A percentile compares a stretch with the other conserved stretches of the same genome.
phyloP scores from a whole-genome alignment of 2,329 filamentous ascomycete genomes.

The Cercospora sesami region DNA sequence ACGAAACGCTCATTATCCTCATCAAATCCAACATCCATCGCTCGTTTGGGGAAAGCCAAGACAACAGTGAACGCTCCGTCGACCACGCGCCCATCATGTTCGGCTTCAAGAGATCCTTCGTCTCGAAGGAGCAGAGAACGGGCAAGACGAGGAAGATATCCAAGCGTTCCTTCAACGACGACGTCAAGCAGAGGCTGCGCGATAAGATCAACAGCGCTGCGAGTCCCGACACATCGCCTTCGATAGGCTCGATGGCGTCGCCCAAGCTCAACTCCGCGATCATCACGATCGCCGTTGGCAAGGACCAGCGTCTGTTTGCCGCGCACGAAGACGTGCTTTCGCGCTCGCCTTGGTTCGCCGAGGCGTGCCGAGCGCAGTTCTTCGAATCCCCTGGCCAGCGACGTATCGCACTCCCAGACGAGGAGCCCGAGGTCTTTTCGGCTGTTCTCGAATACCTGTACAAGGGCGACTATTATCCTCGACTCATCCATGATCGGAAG shows the following conservation, averaged over 20 bases:
- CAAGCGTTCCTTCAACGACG: slow-evolving; percentile 75
- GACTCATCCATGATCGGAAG: slow-evolving; percentile 78
- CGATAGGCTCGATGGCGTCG: slow-evolving; percentile 41
- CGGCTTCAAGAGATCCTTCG: slow-evolving; percentile 73
- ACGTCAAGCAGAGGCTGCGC: slow-evolving; percentile 82
- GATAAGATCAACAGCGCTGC: slow-evolving; percentile 69
- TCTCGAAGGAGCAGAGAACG: slow-evolving; percentile 72
- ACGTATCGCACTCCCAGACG: slow-evolving; percentile 74
- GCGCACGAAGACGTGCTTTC: slow-evolving; percentile 90
- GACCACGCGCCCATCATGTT: slow-evolving; percentile 65
- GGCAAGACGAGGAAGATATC: slow-evolving; percentile 79
- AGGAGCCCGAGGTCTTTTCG: slow-evolving; percentile 89
- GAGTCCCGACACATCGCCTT: slow-evolving; percentile 43
- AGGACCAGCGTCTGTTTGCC: slow-evolving; percentile 85
- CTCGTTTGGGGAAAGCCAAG: slow-evolving; percentile 43
- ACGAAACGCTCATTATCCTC: slow-evolving; percentile 45
- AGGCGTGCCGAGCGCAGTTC: slow-evolving; percentile 64
- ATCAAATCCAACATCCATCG: slow-evolving; percentile 43
- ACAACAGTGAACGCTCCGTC: slow-evolving; percentile 15
- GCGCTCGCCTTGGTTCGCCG: slow-evolving; percentile 76
- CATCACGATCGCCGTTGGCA: slow-evolving; percentile 80
- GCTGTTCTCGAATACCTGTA: slow-evolving; percentile 95
- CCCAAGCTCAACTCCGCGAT: slow-evolving; percentile 67
- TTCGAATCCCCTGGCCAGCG: slow-evolving; percentile 65
- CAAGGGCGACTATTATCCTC: slow-evolving; percentile 93